These are phyloP conservation scores for Solanum tacnaense DNA, from an alignment of 257 asterid genomes.

Conservation along the genomic window DNA sequence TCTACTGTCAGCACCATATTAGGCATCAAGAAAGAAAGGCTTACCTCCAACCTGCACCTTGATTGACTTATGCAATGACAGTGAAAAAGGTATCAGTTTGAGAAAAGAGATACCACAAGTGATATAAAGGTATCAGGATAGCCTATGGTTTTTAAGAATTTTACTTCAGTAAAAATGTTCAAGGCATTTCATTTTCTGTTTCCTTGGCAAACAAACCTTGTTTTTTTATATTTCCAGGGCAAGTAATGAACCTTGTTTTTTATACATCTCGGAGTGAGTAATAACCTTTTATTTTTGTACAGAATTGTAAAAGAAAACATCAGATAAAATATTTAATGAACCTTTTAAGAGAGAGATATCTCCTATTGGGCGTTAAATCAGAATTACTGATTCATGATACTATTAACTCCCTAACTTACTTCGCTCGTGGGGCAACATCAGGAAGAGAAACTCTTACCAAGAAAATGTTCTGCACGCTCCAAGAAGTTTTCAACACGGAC, in stretches of 20 bases:
- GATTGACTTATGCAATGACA: not conserved
- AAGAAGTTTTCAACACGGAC: slow-evolving; percentile 74
- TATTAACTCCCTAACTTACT: not conserved
- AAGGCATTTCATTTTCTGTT: not conserved
- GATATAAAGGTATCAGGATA: not conserved
- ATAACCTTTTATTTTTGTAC: not conserved
- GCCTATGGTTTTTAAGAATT: not conserved
- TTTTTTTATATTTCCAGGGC: not conserved
- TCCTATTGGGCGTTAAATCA: not conserved
- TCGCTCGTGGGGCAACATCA: not conserved
- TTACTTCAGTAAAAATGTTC: not conserved
- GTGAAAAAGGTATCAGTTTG: not conserved
- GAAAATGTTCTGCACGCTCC: slow-evolving; percentile 47
- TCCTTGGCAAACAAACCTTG: not conserved
- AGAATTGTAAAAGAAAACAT: not conserved
- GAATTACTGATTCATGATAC: not conserved
- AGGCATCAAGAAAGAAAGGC: not conserved
- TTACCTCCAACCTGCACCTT: not conserved
- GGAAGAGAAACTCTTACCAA: slow-evolving; percentile 36
- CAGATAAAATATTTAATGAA: not conserved
- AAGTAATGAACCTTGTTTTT: not conserved
- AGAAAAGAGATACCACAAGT: not conserved
- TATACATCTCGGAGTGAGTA: not conserved
- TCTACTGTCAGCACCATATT: not conserved
- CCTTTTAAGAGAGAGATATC: not conserved